Conservation (phyloP, 495 filamentous ascomycete species). For the Penicillium tannophilum region DNA sequence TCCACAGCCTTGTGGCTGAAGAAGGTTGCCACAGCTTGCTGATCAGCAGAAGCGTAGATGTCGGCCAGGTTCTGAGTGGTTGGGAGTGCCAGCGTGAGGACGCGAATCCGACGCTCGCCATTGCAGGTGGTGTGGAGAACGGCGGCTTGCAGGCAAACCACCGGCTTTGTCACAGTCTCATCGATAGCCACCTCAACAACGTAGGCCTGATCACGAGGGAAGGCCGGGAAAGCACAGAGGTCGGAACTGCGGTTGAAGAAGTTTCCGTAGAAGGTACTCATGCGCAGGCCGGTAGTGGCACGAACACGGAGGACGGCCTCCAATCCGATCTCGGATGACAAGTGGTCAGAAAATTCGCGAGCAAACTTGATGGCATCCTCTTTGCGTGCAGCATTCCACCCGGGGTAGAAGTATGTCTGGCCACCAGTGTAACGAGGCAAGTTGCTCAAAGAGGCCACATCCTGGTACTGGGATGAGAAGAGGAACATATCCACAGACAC, state of each 20-base stretch:
- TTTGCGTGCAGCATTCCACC: slow-evolving; percentile 88
- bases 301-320: slow-evolving; percentile 95
- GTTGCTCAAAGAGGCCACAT: slow-evolving; percentile 93
- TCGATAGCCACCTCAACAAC: slow-evolving; percentile 99
- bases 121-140: slow-evolving; percentile 98
- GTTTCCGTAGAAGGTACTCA: slow-evolving; percentile 98
- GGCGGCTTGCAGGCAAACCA: slow-evolving; percentile 93
- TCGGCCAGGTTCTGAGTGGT: slow-evolving; percentile 90
- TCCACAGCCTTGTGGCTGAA: slow-evolving; percentile 98
- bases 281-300: slow-evolving; percentile 90
- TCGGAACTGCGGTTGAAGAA: slow-evolving; percentile 98
- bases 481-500: slow-evolving; percentile 99
- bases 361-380: slow-evolving; percentile 99
- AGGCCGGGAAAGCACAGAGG: slow-evolving; percentile 95
- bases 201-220: slow-evolving; percentile 95
- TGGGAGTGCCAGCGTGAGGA: slow-evolving; percentile 89
- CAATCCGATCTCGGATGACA: slow-evolving; percentile 92
- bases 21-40: slow-evolving; percentile 87
- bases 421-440: slow-evolving; percentile 94
- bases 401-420: slow-evolving; percentile 98
- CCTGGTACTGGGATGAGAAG: slow-evolving; percentile 95
- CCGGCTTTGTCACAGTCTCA: slow-evolving; percentile 88
- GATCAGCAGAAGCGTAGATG: slow-evolving; percentile 92
- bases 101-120: slow-evolving; percentile 90
- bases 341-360: slow-evolving; percentile 91